These are phyloP conservation scores for Bauhinia variegata DNA, from an alignment of 306 rosid species.

Conservation along the genomic window DNA sequence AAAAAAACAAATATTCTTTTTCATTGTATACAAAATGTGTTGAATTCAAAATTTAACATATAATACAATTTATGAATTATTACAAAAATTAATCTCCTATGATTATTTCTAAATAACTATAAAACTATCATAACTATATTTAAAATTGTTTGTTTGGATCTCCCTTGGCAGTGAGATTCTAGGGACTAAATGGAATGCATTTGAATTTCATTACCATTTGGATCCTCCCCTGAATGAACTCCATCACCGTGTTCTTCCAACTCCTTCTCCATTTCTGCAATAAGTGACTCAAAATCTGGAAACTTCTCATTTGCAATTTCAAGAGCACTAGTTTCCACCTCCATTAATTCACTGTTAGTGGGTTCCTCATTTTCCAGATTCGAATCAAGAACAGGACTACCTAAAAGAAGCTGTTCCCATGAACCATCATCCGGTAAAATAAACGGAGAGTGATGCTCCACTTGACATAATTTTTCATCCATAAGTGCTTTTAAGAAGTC, in stretches of 20 bases:
- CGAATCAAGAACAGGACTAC: slow-evolving; percentile 47
- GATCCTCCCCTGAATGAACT: slow-evolving; percentile 40
- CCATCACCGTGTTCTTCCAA: slow-evolving; percentile 31
- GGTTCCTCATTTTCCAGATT: slow-evolving; percentile 42
- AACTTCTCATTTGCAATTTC: slow-evolving; percentile 38
- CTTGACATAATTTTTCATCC: slow-evolving; percentile 69
- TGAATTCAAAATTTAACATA: too few relatives aligned
- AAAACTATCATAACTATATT: too few relatives aligned
- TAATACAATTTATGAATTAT: too few relatives aligned
- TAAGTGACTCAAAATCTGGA: slow-evolving; percentile 46
- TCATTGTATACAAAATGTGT: too few relatives aligned
- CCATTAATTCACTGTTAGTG: slow-evolving; percentile 51
- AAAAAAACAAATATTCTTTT: too few relatives aligned
- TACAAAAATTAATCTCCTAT: too few relatives aligned
- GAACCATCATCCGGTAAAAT: slow-evolving; percentile 64
- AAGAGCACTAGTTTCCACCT: slow-evolving; percentile 43
- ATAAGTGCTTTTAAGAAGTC: slow-evolving; percentile 76
- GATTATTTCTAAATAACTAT: too few relatives aligned
- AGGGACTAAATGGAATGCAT: too few relatives aligned
- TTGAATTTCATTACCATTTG: too few relatives aligned
- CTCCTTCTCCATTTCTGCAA: slow-evolving; percentile 61
- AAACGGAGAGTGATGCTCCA: slow-evolving; percentile 62
- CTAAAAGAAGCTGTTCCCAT: slow-evolving; percentile 77
- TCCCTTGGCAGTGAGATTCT: too few relatives aligned
- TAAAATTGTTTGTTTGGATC: too few relatives aligned